These are phyloP conservation scores for Colletotrichum sublineola DNA, from an alignment of 2,329 filamentous ascomycete genomes.

Conservation along the genomic window DNA sequence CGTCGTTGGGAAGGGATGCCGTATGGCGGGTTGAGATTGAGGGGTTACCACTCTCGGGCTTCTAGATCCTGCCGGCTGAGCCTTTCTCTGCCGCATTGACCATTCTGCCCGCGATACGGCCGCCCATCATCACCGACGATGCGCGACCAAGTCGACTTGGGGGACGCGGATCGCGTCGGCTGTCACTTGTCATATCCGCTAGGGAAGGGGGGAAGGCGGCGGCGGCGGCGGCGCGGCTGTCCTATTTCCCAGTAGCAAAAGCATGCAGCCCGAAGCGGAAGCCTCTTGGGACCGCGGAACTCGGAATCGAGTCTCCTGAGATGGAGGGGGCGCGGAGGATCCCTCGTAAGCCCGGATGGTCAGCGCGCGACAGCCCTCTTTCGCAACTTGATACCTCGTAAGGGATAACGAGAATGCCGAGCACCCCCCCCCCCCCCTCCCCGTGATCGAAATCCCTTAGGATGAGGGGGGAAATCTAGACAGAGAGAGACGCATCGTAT, in stretches of 20 bases:
- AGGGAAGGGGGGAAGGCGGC: background rate
- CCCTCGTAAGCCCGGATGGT: slow-evolving; percentile 3
- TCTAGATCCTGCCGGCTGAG: slow-evolving; percentile 18
- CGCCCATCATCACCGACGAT: slow-evolving; percentile 10
- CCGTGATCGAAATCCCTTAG: slow-evolving; percentile 17
- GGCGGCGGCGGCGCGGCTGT: background rate
- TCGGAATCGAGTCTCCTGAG: slow-evolving; percentile 2
- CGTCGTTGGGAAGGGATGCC: slow-evolving; percentile 27
- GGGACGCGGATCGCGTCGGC: slow-evolving; percentile 30
- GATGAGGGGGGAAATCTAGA: background rate
- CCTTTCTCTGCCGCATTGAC: slow-evolving; percentile 2
- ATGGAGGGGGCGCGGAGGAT: slow-evolving; percentile 1
- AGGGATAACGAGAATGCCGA: slow-evolving; percentile 26
- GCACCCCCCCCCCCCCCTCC: background rate
- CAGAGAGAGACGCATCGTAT: background rate
- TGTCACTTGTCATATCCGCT: slow-evolving; percentile 28
- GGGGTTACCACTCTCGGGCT: background rate
- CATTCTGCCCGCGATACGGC: background rate
- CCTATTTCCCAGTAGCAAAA: slow-evolving; percentile 4
- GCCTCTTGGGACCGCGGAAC: slow-evolving; percentile 8
- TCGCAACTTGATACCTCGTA: slow-evolving; percentile 1
- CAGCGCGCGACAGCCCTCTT: slow-evolving; percentile 2
- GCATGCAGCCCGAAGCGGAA: background rate
- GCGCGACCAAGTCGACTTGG: slow-evolving; percentile 12
- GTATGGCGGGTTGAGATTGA: background rate